These are phyloP conservation scores for Brassica juncea DNA, from an alignment of 345 rosid genomes.

Conservation along the genomic window DNA sequence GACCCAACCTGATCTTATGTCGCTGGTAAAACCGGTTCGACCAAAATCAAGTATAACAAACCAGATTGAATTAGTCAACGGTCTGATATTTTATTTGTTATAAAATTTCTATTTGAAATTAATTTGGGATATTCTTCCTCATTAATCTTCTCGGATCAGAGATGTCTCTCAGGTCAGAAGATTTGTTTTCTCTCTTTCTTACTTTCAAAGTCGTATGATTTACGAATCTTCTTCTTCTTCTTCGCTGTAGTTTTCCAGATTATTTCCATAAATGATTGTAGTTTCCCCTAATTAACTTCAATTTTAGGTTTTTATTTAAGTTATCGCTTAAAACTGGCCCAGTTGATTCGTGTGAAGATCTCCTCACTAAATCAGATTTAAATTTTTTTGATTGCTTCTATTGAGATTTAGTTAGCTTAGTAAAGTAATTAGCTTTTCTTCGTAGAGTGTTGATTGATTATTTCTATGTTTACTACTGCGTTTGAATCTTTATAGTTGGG, in stretches of 20 bases:
- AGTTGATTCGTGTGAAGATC: neutral
- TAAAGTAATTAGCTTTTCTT: neutral
- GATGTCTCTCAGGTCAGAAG: slow-evolving; percentile 6
- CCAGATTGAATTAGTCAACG: neutral
- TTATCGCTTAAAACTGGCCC: neutral
- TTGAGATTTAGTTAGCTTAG: neutral
- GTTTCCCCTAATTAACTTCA: neutral
- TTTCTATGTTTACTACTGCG: neutral
- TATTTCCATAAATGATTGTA: neutral
- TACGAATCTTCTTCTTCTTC: neutral
- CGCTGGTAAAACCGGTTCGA: neutral
- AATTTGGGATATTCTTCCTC: neutral
- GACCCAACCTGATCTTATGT: neutral
- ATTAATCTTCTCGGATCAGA: slow-evolving; percentile 9
- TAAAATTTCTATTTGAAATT: neutral
- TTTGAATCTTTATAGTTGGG: neutral
- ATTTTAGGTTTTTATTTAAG: slow-evolving; percentile 8
- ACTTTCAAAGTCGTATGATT: slow-evolving; percentile 10
- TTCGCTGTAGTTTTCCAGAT: neutral
- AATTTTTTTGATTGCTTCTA: neutral
- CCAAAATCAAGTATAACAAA: neutral
- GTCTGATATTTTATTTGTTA: neutral
- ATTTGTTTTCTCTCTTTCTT: neutral
- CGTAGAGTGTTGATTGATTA: neutral
- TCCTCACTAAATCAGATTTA: neutral